Conservation (phyloP, 805 yeast species). For the Teunomyces lycoperdinae region DNA sequence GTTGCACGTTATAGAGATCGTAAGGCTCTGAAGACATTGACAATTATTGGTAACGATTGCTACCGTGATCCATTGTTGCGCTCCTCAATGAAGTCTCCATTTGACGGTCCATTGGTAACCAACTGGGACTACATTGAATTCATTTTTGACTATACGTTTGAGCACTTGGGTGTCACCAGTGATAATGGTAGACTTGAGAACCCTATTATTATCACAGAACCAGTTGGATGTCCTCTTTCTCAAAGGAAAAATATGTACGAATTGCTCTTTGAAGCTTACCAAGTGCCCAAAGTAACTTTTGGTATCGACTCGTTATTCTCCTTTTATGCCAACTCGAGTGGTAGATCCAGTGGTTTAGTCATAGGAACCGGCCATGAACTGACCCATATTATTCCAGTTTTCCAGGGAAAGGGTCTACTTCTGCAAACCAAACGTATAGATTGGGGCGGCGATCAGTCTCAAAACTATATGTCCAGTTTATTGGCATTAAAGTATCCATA, state of each 20-base stretch:
- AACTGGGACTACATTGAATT: constrained; percentile 92
- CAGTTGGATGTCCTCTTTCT: constrained; percentile 62
- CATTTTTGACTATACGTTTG: constrained; percentile 78
- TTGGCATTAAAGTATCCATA: constrained; percentile 84
- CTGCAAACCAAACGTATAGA: constrained; percentile 75
- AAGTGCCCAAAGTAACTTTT: constrained; percentile 67
- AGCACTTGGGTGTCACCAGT: constrained; percentile 65
- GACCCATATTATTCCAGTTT: constrained; percentile 78
- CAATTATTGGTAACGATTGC: constrained; percentile 82
- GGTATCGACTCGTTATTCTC: constrained; percentile 86
- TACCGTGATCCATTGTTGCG: constrained; percentile 67
- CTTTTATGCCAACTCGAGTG: constrained; percentile 58
- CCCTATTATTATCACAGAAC: constrained; percentile 80
- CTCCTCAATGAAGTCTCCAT: constrained; percentile 72
- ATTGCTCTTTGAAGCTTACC: constrained; percentile 79
- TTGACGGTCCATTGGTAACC: constrained; percentile 80
- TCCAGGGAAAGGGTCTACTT: constrained; percentile 64
- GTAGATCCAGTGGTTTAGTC: constrained; percentile 57
- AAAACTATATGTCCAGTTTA: constrained; percentile 58
- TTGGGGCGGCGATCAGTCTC: constrained; percentile 85
- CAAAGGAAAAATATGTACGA: constrained; percentile 80
- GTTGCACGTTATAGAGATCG: constrained; percentile 79
- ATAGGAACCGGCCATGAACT: constrained; percentile 81
- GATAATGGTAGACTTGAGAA: constrained; percentile 55
- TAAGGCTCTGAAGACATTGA: constrained; percentile 54